phyloP scores from a whole-genome alignment of 2,329 filamentous ascomycete species.

The Colletotrichum costaricense region DNA sequence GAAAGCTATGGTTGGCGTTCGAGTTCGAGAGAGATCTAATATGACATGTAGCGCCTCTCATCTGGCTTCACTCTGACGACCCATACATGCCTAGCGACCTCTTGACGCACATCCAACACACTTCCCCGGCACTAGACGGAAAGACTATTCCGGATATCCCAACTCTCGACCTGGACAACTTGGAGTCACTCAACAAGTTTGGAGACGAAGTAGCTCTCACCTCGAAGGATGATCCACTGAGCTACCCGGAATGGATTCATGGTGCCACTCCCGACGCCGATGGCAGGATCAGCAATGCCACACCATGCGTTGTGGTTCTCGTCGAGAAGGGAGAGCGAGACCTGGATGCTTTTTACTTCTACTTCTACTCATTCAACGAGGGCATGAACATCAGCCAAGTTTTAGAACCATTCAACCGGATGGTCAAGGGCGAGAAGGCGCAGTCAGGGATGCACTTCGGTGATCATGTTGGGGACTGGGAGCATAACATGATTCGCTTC shows the following conservation, averaged over 20 bases:
- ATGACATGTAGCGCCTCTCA: conserved; percentile 40
- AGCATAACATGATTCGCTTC: conserved; percentile 48
- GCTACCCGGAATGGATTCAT: conserved; percentile 42
- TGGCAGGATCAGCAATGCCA: conserved; percentile 40
- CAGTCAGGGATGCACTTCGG: conserved; percentile 43
- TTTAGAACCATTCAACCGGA: conserved; percentile 41
- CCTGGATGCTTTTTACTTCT: conserved; percentile 48
- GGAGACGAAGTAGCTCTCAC: conserved; percentile 40
- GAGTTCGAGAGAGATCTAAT: background rate
- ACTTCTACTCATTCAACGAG: conserved; percentile 48
- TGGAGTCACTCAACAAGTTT: conserved; percentile 40
- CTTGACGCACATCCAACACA: conserved; percentile 44
- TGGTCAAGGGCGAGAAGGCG: conserved; percentile 36
- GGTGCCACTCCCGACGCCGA: conserved; percentile 40
- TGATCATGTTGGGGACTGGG: conserved; percentile 45
- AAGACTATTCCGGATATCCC: conserved; percentile 36
- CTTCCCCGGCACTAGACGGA: conserved; percentile 38
- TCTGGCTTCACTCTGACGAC: conserved; percentile 47
- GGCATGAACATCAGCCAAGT: conserved; percentile 47
- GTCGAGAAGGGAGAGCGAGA: conserved; percentile 42
- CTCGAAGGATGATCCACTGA: conserved; percentile 42
- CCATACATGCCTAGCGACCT: conserved; percentile 44
- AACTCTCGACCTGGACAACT: conserved; percentile 41
- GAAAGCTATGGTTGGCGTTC: background rate
- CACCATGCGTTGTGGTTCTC: conserved; percentile 45